Conservation (phyloP, 75 land plant genomes). For the Pinus tabuliformis region DNA sequence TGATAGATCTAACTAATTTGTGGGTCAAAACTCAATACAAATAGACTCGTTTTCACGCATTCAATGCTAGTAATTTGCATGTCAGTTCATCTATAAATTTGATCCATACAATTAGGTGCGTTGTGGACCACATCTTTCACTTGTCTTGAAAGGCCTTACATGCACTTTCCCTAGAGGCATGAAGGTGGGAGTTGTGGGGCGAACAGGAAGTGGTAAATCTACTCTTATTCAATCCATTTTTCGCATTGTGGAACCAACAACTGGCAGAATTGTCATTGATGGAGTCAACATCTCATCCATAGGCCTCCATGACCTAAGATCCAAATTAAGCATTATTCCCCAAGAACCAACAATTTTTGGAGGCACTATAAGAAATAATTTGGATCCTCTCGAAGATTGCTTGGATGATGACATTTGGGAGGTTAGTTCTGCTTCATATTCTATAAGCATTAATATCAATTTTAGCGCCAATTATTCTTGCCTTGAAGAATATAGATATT, state of each 20-base stretch:
- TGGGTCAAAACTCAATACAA: too few relatives aligned
- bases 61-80: too few relatives aligned
- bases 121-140: constrained; percentile 64
- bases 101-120: constrained; percentile 55
- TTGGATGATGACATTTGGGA: constrained; percentile 60
- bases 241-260: constrained; percentile 75
- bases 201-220: constrained; percentile 92
- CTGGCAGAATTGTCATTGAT: constrained; percentile 71
- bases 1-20: too few relatives aligned
- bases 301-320: constrained; percentile 71
- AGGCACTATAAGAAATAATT: constrained; percentile 71
- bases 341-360: constrained; percentile 86
- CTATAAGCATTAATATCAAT: neutral
- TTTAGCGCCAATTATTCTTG: too few relatives aligned
- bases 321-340: constrained; percentile 79
- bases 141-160: constrained; percentile 81
- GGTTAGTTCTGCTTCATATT: constrained; percentile 21
- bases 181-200: constrained; percentile 84
- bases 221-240: constrained; percentile 80
- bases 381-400: constrained; percentile 76
- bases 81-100: too few relatives aligned
- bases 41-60: too few relatives aligned
- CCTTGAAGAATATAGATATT: too few relatives aligned
- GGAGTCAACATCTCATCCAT: constrained; percentile 68
- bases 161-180: constrained; percentile 70